Evolutionary conservation across 306 rosid species (phyloP), one percentile per base, ranked within the genome.

Genomic region (Luffa aegyptiaca): DNA sequence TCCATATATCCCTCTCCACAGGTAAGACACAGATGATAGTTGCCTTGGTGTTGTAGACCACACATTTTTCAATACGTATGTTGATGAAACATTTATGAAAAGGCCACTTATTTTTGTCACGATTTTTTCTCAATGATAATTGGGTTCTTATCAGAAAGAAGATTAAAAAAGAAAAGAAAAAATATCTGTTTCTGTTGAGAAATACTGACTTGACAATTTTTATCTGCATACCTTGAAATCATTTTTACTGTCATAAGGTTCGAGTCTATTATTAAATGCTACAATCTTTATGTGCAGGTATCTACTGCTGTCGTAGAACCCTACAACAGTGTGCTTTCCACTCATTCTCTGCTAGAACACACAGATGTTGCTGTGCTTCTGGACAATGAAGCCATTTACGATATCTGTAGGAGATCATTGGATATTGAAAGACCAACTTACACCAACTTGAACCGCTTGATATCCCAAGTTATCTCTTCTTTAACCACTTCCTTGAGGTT

Each of bases 221-320:
- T 39, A 8, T 17, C 35, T 39, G 51, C 74, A 66, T 17, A 66
- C 74, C 31, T 36, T 41, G 0, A 18, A 68, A 39, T 44, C 74
- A 41, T 68, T 68, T 35, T 39, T 68, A 17, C 31, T 41, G 74
- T 7, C 26, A 20, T 17, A 66, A 39, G 49, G 36, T 63, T 63
- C 70, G 36, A 35, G 45, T 63, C 42, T 63, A 63, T 64, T 64
- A 64, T 64, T 64, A 36, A 37, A 64, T 17, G 46, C 18, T 49
- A 55, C 48, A 16, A 45, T 49, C 14, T 82, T 58, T 65, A 36
- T 75, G 57, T 84, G 82, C 85, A 91, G 96, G 91, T 91, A 18
- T 91, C 96, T 26, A 91, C 96, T 16, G 96, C 96, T 36, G 96
- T 91, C 35, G 96, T 91, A n/a, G 96, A 91, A 83, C 96, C 96